These are phyloP conservation scores for Fagopyrum tataricum DNA, from an alignment of 148 eudicot species.

Conservation along the genomic window DNA sequence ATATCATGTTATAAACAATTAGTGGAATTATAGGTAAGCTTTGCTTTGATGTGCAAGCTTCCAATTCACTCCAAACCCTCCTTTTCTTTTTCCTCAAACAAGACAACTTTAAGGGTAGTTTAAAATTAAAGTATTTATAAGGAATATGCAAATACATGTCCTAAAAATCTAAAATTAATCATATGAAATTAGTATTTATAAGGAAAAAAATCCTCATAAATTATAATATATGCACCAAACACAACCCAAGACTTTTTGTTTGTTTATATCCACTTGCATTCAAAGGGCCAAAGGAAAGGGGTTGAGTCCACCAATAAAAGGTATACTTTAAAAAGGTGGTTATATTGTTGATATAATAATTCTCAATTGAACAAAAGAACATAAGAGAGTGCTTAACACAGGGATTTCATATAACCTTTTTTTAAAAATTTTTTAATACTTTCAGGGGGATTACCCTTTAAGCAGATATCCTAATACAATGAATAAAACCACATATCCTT, in stretches of 20 bases:
- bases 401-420: conserved; percentile 5
- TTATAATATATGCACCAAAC: no score
- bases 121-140: no score
- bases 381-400: neutral
- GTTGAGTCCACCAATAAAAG: conserved; percentile 3
- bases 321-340: neutral
- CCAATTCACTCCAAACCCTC: conserved; percentile 19
- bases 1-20: neutral
- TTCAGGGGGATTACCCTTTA: neutral
- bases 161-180: no score
- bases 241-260: neutral
- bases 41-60: neutral
- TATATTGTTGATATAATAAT: conserved; percentile 1
- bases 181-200: no score
- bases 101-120: neutral
- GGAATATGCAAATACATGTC: no score
- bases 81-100: neutral
- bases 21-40: conserved; percentile 4
- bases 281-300: neutral
- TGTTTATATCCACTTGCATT: neutral
- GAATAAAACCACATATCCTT: neutral
- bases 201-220: no score
- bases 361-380: neutral
- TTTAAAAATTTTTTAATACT: neutral
- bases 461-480: neutral